A percentile compares a stretch with the other conserved stretches of the same genome.
Conservation (phyloP, 2,329 filamentous ascomycete genomes). For the Pyrenochaeta sp. region DNA sequence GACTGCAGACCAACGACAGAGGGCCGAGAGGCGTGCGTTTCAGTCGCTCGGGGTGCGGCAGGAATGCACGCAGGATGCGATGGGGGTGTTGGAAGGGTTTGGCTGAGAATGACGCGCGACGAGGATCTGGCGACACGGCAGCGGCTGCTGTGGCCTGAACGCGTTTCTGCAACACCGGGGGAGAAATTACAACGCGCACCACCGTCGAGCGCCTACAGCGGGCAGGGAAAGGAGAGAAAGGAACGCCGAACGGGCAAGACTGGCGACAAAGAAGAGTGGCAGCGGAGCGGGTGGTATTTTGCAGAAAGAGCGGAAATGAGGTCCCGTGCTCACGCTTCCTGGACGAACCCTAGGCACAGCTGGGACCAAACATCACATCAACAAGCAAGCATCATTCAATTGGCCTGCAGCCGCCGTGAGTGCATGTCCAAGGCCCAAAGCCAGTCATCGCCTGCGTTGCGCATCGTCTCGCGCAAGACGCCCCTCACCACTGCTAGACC, state of each 20-base stretch:
- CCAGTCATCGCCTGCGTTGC: conserved; percentile 24
- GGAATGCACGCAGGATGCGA: conserved; percentile 20
- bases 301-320: conserved; percentile 26
- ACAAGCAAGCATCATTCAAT: conserved; percentile 17
- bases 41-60: conserved; percentile 22
- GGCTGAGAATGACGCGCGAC: conserved; percentile 33
- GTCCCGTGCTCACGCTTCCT: conserved; percentile 15
- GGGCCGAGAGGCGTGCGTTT: conserved; percentile 20
- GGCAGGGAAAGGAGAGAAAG: conserved; percentile 34
- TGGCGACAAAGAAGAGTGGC: conserved; percentile 26
- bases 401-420: conserved; percentile 16
- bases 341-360: conserved; percentile 9
- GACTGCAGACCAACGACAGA: conserved; percentile 7
- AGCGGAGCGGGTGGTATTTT: conserved; percentile 36
- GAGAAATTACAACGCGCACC: conserved; percentile 35
- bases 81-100: conserved; percentile 22
- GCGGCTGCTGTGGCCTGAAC: conserved; percentile 33
- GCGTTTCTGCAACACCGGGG: conserved; percentile 37
- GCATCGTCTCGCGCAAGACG: conserved; percentile 18
- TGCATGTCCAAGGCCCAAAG: conserved; percentile 17
- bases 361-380: conserved; percentile 27
- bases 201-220: conserved; percentile 40
- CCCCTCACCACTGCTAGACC: conserved; percentile 21
- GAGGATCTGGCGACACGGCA: conserved; percentile 24
- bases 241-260: conserved; percentile 33